phyloP scores from a whole-genome alignment of 2,329 filamentous ascomycete genomes.

The Penicillium sp. region DNA sequence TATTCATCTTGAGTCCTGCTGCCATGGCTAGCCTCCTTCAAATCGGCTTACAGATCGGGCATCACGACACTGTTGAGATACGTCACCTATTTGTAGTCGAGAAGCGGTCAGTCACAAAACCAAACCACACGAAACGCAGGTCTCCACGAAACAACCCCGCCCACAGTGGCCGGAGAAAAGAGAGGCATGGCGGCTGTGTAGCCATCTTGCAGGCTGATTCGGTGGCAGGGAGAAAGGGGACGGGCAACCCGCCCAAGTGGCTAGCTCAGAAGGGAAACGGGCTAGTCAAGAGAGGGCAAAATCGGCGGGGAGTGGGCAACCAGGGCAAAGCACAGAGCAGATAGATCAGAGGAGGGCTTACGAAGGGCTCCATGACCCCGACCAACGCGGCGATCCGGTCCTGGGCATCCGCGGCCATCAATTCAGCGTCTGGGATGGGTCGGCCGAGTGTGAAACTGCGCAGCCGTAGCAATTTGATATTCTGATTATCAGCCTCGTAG shows the following conservation, averaged over 20 bases:
- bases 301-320: slow-evolving; percentile 24
- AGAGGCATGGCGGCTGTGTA: slow-evolving; percentile 6
- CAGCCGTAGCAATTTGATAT: slow-evolving; percentile 77
- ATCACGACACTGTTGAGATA: slow-evolving; percentile 71
- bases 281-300: slow-evolving; percentile 24
- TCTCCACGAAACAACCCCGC: no score
- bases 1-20: no score
- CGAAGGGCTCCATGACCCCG: slow-evolving; percentile 70
- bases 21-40: no score
- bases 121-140: no score
- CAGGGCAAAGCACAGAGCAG: slow-evolving; percentile 14
- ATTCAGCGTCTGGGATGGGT: slow-evolving; percentile 63
- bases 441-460: slow-evolving; percentile 72
- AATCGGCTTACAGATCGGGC: slow-evolving; percentile 54
- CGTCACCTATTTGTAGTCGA: slow-evolving; percentile 53
- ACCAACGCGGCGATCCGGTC: slow-evolving; percentile 64
- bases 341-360: slow-evolving; percentile 50
- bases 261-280: slow-evolving; percentile 25
- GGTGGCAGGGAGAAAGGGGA: slow-evolving; percentile 16
- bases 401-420: slow-evolving; percentile 62
- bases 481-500: slow-evolving; percentile 68
- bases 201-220: slow-evolving; percentile 14
- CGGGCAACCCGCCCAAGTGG: slow-evolving; percentile 15
- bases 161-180: not conserved
- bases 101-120: slow-evolving; percentile 27